Percentiles rank a stretch among this genome's conserved stretches.
phyloP scores from a whole-genome alignment of 805 yeast genomes.

The Pichia cephalocereana region DNA sequence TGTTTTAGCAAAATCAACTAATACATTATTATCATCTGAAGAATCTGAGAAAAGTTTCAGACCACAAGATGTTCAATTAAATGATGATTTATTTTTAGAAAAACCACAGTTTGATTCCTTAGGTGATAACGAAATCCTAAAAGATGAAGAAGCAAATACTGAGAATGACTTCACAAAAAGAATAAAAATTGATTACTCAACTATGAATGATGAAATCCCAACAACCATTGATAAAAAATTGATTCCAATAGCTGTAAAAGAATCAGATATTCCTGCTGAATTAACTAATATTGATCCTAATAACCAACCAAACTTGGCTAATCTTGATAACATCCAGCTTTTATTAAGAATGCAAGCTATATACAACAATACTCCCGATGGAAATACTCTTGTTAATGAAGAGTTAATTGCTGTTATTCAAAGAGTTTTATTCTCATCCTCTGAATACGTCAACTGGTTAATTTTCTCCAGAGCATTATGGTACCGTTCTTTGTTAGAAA shows the following conservation, averaged over 20 bases:
- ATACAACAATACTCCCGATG: conserved; percentile 62
- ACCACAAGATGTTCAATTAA: conserved; percentile 53
- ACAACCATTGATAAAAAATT: conserved; percentile 29
- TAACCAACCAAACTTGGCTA: conserved; percentile 62
- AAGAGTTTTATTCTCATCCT: conserved; percentile 53
- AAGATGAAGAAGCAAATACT: conserved; percentile 11
- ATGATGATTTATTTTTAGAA: conserved; percentile 73
- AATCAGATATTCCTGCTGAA: conserved; percentile 51
- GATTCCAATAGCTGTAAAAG: conserved; percentile 54
- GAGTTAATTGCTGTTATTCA: conserved; percentile 70
- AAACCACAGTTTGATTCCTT: conserved; percentile 60
- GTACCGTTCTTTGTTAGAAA: conserved; percentile 81
- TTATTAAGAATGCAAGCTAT: conserved; percentile 57
- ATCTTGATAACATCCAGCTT: conserved; percentile 66
- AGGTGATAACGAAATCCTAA: conserved; percentile 36
- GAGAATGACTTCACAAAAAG: conserved; percentile 27
- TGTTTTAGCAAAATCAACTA: conserved; percentile 55
- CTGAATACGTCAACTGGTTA: conserved; percentile 55
- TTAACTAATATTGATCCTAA: conserved; percentile 64
- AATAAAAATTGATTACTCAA: conserved; percentile 33
- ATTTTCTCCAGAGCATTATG: conserved; percentile 76
- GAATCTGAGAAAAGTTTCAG: conserved; percentile 16
- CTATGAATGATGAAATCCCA: background rate
- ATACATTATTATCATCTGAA: conserved; percentile 13
- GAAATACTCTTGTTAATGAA: conserved; percentile 65